These are phyloP conservation scores for Phytophthora sansomeana DNA, from an alignment of 352 stramenopile species.

Conservation along the genomic window DNA sequence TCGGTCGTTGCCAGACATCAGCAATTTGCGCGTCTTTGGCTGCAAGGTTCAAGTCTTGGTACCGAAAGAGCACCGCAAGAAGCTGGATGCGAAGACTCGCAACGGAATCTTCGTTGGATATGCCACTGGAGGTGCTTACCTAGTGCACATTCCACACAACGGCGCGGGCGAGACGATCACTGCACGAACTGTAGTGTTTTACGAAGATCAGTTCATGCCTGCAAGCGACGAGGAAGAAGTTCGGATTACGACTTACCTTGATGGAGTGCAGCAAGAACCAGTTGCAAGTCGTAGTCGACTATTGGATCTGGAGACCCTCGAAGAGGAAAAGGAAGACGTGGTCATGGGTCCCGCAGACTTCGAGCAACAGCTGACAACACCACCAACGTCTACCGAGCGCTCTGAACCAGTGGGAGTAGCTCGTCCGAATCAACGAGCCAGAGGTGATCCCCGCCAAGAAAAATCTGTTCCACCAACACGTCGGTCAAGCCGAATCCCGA, in stretches of 20 bases:
- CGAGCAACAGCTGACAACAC: not conserved
- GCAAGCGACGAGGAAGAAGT: not conserved
- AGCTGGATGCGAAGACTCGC: conserved; percentile 15
- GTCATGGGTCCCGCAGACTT: conserved; percentile 6
- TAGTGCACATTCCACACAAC: not conserved
- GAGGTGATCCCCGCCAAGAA: conserved; percentile 1
- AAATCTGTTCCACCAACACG: conserved; percentile 1
- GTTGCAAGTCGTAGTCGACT: not conserved
- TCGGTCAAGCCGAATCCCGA: conserved; percentile 2
- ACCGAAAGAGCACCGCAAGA: conserved; percentile 8
- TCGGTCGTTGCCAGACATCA: not conserved
- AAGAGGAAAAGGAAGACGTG: conserved; percentile 13
- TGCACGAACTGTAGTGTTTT: not conserved
- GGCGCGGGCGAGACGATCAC: not conserved
- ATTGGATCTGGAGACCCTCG: not conserved
- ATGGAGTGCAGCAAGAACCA: not conserved
- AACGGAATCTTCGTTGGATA: conserved; percentile 23
- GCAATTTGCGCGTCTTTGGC: conserved; percentile 12
- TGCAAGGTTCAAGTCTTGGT: not conserved
- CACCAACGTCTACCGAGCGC: not conserved
- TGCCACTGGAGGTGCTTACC: not conserved
- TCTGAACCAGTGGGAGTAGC: conserved; percentile 16
- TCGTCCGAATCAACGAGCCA: not conserved
- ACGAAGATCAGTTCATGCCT: too few species aligned
- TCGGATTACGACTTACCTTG: not conserved